Evolutionary conservation across 2,329 filamentous ascomycete species (phyloP), one percentile per base, ranked within the genome.

Genomic region (Calonectria montana): DNA sequence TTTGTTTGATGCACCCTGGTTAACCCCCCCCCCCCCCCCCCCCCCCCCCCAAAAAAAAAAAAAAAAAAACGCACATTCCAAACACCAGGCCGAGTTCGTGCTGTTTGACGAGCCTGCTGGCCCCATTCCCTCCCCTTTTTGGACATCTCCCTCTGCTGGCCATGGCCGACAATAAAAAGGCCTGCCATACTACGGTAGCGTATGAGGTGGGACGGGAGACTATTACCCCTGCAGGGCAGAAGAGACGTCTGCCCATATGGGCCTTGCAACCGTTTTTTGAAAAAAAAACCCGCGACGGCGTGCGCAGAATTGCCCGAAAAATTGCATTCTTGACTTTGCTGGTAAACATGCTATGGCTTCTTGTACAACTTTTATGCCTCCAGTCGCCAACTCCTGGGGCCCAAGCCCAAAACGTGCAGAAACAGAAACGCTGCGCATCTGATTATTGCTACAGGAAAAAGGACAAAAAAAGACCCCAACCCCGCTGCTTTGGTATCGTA

Each of bases 201-300:
- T 57, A n/a, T 21, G 35, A 61, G 57, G 57, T 61, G 57, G 57
- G 57, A 61, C 57, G 23, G 35, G 35, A 61, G 37, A 61, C 57
- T 4, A 61, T 37, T 4, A 43, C 39, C 57, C 57, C 57, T 61
- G 57, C 57, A 61, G 57, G 37, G 8, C 21, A 61, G 10, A 43
- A 41, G 35, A 41, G 57, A 61, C 57, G 57, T 61, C 39, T 61
- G 57, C 57, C 57, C 57, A 61, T 61, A 57, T 31, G 9, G 57
- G 39, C 23, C 35, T 61, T 15, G 1, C 39, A 29, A 27, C 31
- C 53, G 21, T 43, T 43, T 59, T 61, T 61, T 61, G 57, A 61
- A 61, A 61, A 61, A 61, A 61, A 61, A 41, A 18, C 27, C 21
- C 57, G 21, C n/a, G 37, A 21, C 13, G 16, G 29, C 18, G 27